Conservation (phyloP, 2,329 filamentous ascomycete genomes). For the Arachnomyces sp. region DNA sequence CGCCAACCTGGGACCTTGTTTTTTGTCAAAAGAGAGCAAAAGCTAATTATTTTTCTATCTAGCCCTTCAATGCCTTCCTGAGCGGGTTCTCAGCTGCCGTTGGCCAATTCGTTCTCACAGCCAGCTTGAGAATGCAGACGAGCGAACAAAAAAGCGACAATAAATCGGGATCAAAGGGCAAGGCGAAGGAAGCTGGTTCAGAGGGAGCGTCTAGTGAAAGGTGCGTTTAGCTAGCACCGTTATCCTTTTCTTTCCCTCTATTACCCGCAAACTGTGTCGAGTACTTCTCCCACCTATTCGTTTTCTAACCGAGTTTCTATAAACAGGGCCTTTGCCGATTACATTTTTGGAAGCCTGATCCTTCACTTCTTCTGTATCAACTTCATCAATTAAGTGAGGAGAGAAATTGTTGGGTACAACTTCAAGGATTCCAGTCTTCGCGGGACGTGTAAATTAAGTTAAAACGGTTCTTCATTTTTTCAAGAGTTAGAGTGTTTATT, state of each 20-base stretch:
- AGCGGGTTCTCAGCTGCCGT: slow-evolving; percentile 91
- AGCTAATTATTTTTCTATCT: slow-evolving; percentile 8
- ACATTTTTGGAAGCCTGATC: slow-evolving; percentile 86
- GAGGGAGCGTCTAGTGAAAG: slow-evolving; percentile 33
- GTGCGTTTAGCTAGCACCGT: slow-evolving; percentile 19
- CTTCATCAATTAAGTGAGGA: slow-evolving; percentile 78
- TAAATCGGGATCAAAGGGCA: slow-evolving; percentile 46
- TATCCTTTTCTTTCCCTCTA: no score
- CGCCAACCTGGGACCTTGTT: not conserved
- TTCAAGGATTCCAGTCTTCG: slow-evolving; percentile 10
- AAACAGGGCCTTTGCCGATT: slow-evolving; percentile 86
- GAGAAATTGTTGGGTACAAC: not conserved
- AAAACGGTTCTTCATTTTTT: not conserved
- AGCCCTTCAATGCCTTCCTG: slow-evolving; percentile 99
- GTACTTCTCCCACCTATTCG: not conserved
- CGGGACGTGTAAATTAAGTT: slow-evolving; percentile 4
- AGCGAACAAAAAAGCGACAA: slow-evolving; percentile 61
- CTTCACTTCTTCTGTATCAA: slow-evolving; percentile 99
- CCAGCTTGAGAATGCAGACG: slow-evolving; percentile 84
- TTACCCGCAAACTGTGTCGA: no score
- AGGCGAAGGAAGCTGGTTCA: slow-evolving; percentile 18
- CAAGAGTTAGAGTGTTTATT: no score
- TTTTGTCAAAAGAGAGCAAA: not conserved
- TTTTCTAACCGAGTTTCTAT: slow-evolving; percentile 3
- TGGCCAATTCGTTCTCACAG: slow-evolving; percentile 94